Conservation (phyloP, 768 basidiomycete species). For the Lactifluus echinatus region DNA sequence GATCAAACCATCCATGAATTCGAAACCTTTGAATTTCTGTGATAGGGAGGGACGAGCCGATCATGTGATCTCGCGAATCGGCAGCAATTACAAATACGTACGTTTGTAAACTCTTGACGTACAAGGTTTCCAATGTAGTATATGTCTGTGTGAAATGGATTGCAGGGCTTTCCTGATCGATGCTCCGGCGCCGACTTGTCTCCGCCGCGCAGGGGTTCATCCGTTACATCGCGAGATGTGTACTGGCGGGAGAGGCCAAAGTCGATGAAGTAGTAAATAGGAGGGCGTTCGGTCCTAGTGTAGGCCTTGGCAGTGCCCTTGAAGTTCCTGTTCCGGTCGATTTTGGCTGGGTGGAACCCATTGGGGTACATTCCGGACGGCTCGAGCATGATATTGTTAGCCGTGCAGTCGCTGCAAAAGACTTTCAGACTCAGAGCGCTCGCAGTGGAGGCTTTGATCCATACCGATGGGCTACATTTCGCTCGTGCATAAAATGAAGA, state of each 20-base stretch:
- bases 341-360: conserved; percentile 25
- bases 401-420: conserved; percentile 12
- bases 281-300: conserved; percentile 23
- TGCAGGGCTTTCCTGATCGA: conserved; percentile 12
- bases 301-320: conserved; percentile 20
- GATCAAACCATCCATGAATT: conserved; percentile 25
- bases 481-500: conserved; percentile 23
- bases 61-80: neutral
- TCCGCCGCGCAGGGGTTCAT: conserved; percentile 31
- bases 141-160: conserved; percentile 32
- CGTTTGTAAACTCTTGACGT: conserved; percentile 24
- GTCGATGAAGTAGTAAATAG: conserved; percentile 26
- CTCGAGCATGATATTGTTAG: conserved; percentile 26
- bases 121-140: conserved; percentile 31
- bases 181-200: conserved; percentile 36
- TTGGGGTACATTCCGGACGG: conserved; percentile 23
- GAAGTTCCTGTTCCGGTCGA: conserved; percentile 20
- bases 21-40: conserved; percentile 22
- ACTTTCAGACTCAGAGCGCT: neutral
- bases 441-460: neutral
- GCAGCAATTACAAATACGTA: conserved; percentile 10
- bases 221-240: conserved; percentile 23
- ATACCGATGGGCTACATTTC: conserved; percentile 26
- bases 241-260: conserved; percentile 25
- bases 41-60: neutral